Evolutionary conservation across 2,329 filamentous ascomycete genomes (phyloP).

Genomic region (Clonostachys solani): DNA sequence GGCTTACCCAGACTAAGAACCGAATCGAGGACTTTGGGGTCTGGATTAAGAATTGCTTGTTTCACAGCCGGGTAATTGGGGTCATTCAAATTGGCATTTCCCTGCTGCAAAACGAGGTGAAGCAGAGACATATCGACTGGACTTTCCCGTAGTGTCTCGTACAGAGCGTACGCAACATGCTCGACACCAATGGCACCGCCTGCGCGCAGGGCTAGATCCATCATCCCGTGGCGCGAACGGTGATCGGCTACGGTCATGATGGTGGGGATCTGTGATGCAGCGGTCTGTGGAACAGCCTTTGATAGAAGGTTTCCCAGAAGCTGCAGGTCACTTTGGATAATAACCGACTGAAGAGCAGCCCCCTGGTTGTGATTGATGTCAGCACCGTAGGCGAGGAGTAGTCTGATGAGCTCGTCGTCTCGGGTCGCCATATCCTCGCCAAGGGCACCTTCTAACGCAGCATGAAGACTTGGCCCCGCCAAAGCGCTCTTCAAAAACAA

Average conservation of each 20-base stretch:
- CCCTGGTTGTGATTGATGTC: slow-evolving; percentile 52
- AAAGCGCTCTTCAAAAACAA: slow-evolving; percentile 44
- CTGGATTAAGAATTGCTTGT: slow-evolving; percentile 33
- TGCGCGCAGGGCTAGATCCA: slow-evolving; percentile 38
- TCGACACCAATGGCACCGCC: slow-evolving; percentile 35
- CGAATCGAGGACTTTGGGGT: slow-evolving; percentile 42
- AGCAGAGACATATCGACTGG: slow-evolving; percentile 47
- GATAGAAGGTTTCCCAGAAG: slow-evolving; percentile 40
- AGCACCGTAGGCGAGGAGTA: slow-evolving; percentile 46
- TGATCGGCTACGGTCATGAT: slow-evolving; percentile 41
- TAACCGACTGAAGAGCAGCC: slow-evolving; percentile 40
- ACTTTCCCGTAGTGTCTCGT: slow-evolving; percentile 32
- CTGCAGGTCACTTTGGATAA: slow-evolving; percentile 39
- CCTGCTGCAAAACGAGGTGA: slow-evolving; percentile 41
- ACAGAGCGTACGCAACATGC: slow-evolving; percentile 37
- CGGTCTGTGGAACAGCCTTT: slow-evolving; percentile 39
- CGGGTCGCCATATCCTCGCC: slow-evolving; percentile 38
- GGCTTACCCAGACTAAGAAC: slow-evolving; percentile 42
- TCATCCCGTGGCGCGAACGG: slow-evolving; percentile 37
- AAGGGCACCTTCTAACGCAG: slow-evolving; percentile 48
- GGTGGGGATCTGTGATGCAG: slow-evolving; percentile 39
- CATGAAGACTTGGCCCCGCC: slow-evolving; percentile 38
- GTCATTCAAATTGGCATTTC: slow-evolving; percentile 48
- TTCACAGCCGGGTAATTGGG: slow-evolving; percentile 36
- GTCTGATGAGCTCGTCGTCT: slow-evolving; percentile 45